Percentiles rank a stretch among this genome's conserved stretches.
phyloP scores from a whole-genome alignment of 768 basidiomycete species.

The Auricularia auricula-judae region DNA sequence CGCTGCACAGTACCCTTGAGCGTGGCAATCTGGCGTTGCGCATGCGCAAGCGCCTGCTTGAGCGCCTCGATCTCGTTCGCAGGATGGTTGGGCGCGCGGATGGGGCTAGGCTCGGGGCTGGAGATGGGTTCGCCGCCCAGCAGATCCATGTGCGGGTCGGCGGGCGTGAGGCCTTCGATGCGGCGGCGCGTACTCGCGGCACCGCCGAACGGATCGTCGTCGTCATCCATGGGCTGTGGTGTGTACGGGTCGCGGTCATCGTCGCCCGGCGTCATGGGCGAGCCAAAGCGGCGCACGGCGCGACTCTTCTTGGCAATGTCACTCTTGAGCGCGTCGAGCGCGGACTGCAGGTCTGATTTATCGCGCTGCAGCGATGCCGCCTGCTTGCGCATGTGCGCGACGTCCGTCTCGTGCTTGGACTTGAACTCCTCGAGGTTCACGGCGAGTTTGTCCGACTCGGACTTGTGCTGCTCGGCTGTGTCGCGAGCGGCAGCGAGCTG shows the following conservation, averaged over 20 bases:
- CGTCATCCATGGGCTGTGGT: conserved; percentile 25
- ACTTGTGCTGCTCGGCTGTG: conserved; percentile 73
- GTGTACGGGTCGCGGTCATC: conserved; percentile 20
- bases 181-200: conserved; percentile 54
- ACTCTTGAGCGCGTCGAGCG: conserved; percentile 63
- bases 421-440: conserved; percentile 60
- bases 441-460: conserved; percentile 66
- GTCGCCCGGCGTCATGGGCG: conserved; percentile 51
- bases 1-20: conserved; percentile 68
- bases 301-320: conserved; percentile 58
- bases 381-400: conserved; percentile 82
- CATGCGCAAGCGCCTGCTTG: conserved; percentile 73
- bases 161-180: conserved; percentile 37
- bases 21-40: conserved; percentile 75
- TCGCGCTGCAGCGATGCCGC: conserved; percentile 83
- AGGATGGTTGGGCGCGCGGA: conserved; percentile 56
- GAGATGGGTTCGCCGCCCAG: conserved; percentile 33
- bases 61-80: conserved; percentile 73
- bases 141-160: conserved; percentile 32
- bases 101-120: conserved; percentile 51
- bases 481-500: conserved; percentile 65
- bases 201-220: conserved; percentile 58
- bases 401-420: conserved; percentile 87
- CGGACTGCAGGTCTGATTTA: conserved; percentile 80
- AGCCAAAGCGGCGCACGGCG: conserved; percentile 53